Percentiles rank a stretch among this genome's conserved stretches.
Conservation (phyloP, 2,329 filamentous ascomycete genomes). For the Fusarium sambucinum region DNA sequence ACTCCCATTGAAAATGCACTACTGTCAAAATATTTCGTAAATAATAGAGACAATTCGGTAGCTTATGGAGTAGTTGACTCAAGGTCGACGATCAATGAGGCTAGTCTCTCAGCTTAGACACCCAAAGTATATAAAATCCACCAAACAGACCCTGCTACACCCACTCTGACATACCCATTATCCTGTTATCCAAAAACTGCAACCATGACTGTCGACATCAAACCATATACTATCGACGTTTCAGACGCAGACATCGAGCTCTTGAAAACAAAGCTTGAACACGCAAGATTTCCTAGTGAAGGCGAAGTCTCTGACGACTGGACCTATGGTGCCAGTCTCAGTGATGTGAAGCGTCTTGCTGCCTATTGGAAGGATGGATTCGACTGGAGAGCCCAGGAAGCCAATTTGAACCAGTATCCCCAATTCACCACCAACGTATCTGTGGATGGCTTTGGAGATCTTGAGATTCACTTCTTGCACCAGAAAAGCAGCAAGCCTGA, state of each 20-base stretch:
- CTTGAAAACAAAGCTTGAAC: neutral
- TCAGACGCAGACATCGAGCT: neutral
- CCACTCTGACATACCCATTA: too few relatives aligned
- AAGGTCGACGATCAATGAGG: neutral
- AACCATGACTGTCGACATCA: neutral
- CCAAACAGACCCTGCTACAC: neutral
- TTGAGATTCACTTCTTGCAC: constrained; percentile 3
- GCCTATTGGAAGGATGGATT: neutral
- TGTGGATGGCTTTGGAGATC: neutral
- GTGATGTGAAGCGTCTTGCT: neutral
- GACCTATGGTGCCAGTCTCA: neutral
- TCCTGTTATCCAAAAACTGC: too few relatives aligned
- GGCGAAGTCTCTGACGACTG: neutral
- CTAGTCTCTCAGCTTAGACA: neutral
- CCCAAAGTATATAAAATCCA: neutral
- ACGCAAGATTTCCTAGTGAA: neutral
- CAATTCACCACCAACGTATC: neutral
- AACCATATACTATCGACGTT: neutral
- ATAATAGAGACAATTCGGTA: neutral
- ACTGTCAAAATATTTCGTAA: neutral
- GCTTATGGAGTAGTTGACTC: neutral
- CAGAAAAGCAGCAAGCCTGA: neutral
- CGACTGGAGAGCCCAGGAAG: neutral
- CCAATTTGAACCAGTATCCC: neutral
- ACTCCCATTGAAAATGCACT: neutral